Evolutionary conservation across 2,329 filamentous ascomycete genomes (phyloP).

Genomic region (Pseudogymnoascus sp.): DNA sequence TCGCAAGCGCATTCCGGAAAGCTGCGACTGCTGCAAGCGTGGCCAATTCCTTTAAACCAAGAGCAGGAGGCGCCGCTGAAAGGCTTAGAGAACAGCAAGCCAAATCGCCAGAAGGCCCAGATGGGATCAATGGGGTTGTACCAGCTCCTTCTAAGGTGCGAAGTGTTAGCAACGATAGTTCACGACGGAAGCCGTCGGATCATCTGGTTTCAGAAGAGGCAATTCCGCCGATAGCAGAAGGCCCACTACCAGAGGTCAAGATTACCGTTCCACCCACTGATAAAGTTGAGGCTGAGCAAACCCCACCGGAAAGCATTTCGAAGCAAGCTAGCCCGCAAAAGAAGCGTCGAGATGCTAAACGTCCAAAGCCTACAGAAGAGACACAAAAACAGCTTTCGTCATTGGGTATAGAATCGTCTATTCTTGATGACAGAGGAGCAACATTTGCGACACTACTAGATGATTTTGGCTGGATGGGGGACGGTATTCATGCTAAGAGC

Average conservation of each 20-base stretch:
- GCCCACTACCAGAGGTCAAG: slow-evolving; percentile 49
- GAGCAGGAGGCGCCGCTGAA: slow-evolving; percentile 78
- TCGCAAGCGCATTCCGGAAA: slow-evolving; percentile 70
- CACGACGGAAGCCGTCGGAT: slow-evolving; percentile 26
- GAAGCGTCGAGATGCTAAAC: slow-evolving; percentile 16
- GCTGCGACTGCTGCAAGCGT: slow-evolving; percentile 62
- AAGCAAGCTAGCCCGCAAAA: slow-evolving; percentile 16
- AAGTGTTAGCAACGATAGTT: slow-evolving; percentile 32
- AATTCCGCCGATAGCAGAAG: slow-evolving; percentile 21
- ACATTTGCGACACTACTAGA: slow-evolving; percentile 78
- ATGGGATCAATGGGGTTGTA: slow-evolving; percentile 84
- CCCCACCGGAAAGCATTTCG: slow-evolving; percentile 32
- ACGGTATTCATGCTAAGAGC: slow-evolving; percentile 63
- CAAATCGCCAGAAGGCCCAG: slow-evolving; percentile 58
- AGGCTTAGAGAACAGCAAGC: slow-evolving; percentile 51
- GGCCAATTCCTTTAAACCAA: slow-evolving; percentile 64
- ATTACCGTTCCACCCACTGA: slow-evolving; percentile 40
- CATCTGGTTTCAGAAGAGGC: slow-evolving; percentile 13
- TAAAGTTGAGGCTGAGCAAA: slow-evolving; percentile 15
- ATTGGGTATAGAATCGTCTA: slow-evolving; percentile 64
- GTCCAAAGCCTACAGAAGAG: slow-evolving; percentile 24
- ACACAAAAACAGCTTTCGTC: slow-evolving; percentile 27
- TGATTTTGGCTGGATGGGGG: slow-evolving; percentile 82
- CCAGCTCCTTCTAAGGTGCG: slow-evolving; percentile 57
- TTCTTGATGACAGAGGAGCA: slow-evolving; percentile 67